Evolutionary conservation across 78 protist genomes (phyloP).

Genomic region (Chrysochromulina parva): DNA sequence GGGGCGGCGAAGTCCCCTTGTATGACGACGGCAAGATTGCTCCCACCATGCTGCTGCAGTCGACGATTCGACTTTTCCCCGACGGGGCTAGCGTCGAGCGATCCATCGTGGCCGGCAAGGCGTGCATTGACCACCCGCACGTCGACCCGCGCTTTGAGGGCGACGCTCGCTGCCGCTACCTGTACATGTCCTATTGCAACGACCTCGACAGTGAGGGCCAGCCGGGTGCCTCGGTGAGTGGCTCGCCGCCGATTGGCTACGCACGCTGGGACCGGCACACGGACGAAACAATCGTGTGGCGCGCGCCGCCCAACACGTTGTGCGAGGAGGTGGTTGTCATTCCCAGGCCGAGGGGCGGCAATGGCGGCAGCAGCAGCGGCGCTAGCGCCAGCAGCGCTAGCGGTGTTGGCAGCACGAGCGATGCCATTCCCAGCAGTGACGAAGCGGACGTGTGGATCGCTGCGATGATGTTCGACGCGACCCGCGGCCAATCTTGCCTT

Average conservation of each 20-base stretch:
- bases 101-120: not conserved
- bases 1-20: not conserved
- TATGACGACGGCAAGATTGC: not conserved
- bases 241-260: not conserved
- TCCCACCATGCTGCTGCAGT: not conserved
- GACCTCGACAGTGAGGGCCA: not conserved
- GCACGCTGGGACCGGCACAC: not conserved
- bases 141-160: slow-evolving; percentile 8
- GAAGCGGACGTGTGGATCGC: not conserved
- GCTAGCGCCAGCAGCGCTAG: too few species aligned
- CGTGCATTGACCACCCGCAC: slow-evolving; percentile 11
- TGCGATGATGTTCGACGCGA: not conserved
- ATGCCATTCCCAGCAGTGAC: not conserved
- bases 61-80: not conserved
- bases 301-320: not conserved
- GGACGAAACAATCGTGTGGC: not conserved
- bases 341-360: not conserved
- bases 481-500: not conserved
- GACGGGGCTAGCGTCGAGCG: not conserved
- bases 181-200: not conserved
- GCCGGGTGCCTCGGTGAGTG: not conserved
- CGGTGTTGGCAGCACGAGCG: too few species aligned
- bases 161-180: not conserved
- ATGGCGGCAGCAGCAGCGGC: too few species aligned
- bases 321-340: not conserved